Percentiles rank a stretch among this genome's conserved stretches.
Evolutionary conservation across 2,329 filamentous ascomycete genomes (phyloP).

Genomic region (Leptodontidium sp.): DNA sequence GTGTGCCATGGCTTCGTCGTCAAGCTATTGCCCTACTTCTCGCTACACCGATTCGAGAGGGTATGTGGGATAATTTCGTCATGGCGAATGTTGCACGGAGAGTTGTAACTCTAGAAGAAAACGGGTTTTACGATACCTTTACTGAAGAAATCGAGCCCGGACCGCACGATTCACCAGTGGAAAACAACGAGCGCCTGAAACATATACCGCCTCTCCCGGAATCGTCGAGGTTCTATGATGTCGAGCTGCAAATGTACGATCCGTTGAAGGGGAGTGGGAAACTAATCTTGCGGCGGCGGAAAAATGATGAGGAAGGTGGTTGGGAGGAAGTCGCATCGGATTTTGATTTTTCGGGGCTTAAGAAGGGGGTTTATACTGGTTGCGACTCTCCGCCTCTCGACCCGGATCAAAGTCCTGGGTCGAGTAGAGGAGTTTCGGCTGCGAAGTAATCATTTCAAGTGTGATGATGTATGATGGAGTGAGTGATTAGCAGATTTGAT

Average conservation of each 20-base stretch:
- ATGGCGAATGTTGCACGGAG: slow-evolving; percentile 27
- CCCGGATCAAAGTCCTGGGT: neutral
- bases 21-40: slow-evolving; percentile 67
- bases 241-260: slow-evolving; percentile 16
- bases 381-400: neutral
- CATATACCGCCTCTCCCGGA: slow-evolving; percentile 2
- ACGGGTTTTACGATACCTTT: slow-evolving; percentile 10
- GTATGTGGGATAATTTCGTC: slow-evolving; percentile 64
- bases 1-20: slow-evolving; percentile 61
- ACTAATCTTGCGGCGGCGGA: neutral
- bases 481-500: neutral
- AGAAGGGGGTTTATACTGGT: too few species aligned
- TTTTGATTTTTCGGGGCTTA: slow-evolving; percentile 16
- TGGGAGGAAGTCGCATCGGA: slow-evolving; percentile 1
- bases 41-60: slow-evolving; percentile 67
- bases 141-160: neutral
- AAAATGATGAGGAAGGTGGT: neutral
- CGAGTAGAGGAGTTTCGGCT: neutral
- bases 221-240: slow-evolving; percentile 18
- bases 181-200: slow-evolving; percentile 5
- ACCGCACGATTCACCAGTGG: slow-evolving; percentile 1
- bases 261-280: slow-evolving; percentile 11
- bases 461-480: neutral
- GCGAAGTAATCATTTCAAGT: neutral
- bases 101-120: slow-evolving; percentile 28